These are phyloP conservation scores for Paramyrothecium sp. DNA, from an alignment of 2,329 filamentous ascomycete species.

Conservation along the genomic window DNA sequence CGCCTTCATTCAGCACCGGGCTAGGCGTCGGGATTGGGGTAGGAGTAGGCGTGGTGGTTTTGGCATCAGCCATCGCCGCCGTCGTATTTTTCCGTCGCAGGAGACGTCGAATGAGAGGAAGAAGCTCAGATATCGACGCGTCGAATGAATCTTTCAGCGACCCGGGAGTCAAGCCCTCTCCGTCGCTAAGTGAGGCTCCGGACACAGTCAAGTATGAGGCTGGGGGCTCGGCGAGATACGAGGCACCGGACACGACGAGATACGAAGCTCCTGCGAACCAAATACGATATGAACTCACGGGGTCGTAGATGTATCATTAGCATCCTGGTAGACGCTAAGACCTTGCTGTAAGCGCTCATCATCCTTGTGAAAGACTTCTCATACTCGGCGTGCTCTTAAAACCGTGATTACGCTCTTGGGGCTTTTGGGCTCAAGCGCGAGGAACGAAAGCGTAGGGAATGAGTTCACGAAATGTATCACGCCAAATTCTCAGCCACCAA, in stretches of 20 bases:
- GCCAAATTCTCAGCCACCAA: neutral
- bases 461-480: too few species aligned
- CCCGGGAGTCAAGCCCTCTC: too few species aligned
- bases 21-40: neutral
- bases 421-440: too few species aligned
- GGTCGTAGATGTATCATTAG: neutral
- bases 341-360: too few species aligned
- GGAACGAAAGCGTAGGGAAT: too few species aligned
- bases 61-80: neutral
- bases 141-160: too few species aligned
- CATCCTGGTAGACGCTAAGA: too few species aligned
- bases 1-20: neutral
- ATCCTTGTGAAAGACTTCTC: too few species aligned
- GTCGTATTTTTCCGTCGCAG: neutral
- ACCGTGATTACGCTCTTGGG: too few species aligned
- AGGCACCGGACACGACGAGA: neutral
- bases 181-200: neutral
- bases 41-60: neutral
- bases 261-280: neutral
- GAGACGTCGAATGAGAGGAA: neutral
- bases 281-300: neutral
- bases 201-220: neutral
- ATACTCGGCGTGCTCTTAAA: too few species aligned
- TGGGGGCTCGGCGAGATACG: neutral
- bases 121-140: too few species aligned